Conservation (phyloP, 306 rosid genomes). For the Cicer chorassanicum region DNA sequence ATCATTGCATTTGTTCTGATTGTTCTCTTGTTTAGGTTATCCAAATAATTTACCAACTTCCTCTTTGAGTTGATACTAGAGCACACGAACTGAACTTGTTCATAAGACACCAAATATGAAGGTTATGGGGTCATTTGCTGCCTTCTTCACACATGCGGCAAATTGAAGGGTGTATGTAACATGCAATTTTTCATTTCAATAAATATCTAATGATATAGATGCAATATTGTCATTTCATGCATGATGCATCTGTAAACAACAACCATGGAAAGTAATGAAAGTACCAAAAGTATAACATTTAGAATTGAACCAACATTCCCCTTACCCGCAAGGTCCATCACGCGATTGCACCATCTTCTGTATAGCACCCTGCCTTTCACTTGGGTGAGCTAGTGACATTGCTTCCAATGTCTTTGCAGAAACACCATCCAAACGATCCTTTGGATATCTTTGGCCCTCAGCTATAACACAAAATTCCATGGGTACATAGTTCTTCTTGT, state of each 20-base stretch:
- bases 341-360: slow-evolving; percentile 58
- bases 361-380: slow-evolving; percentile 52
- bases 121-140: slow-evolving; percentile 13
- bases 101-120: slow-evolving; percentile 24
- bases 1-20: slow-evolving; percentile 9
- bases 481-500: slow-evolving; percentile 62
- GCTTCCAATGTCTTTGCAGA: slow-evolving; percentile 53
- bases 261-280: slow-evolving; percentile 36
- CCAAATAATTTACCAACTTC: slow-evolving; percentile 27
- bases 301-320: slow-evolving; percentile 36
- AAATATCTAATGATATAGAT: slow-evolving; percentile 6
- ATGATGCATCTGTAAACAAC: slow-evolving; percentile 25
- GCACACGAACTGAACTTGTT: slow-evolving; percentile 15
- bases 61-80: slow-evolving; percentile 16
- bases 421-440: slow-evolving; percentile 54
- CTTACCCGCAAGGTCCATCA: slow-evolving; percentile 83
- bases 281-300: slow-evolving; percentile 1
- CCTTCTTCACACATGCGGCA: slow-evolving; percentile 14
- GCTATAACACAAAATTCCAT: slow-evolving; percentile 77
- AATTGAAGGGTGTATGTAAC: neutral
- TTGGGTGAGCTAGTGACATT: slow-evolving; percentile 55
- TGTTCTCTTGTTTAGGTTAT: slow-evolving; percentile 23
- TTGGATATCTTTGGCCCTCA: slow-evolving; percentile 75
- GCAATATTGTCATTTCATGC: slow-evolving; percentile 28
- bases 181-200: slow-evolving; percentile 27